phyloP scores from a whole-genome alignment of 352 stramenopile species.

The Stramenopiles sp. region DNA sequence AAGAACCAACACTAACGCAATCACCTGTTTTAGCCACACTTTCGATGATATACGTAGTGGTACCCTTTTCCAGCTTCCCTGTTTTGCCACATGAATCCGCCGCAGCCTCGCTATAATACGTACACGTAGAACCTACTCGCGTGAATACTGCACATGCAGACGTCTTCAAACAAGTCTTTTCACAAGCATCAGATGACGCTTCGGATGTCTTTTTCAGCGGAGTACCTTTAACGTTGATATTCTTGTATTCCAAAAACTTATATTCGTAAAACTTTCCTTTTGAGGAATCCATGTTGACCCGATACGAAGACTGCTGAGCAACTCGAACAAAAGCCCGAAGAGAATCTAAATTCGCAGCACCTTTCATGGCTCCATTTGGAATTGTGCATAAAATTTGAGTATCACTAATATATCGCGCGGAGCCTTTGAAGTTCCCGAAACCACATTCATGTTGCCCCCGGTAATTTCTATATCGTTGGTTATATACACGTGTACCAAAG shows the following conservation, averaged over 20 bases:
- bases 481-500: not conserved
- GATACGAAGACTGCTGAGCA: not conserved
- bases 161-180: not conserved
- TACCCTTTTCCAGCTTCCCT: not conserved
- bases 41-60: not conserved
- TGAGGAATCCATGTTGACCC: not conserved
- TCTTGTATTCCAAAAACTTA: not conserved
- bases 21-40: not conserved
- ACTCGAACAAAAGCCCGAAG: not conserved
- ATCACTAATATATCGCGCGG: not conserved
- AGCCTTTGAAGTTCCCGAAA: conserved; percentile 7
- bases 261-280: not conserved
- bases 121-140: not conserved
- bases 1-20: not conserved
- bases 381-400: not conserved
- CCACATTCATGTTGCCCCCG: not conserved
- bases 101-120: not conserved
- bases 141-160: not conserved
- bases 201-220: too few relatives aligned
- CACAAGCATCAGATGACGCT: not conserved
- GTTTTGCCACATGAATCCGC: not conserved
- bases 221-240: not conserved
- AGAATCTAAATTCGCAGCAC: not conserved
- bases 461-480: not conserved
- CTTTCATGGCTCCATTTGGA: not conserved